Evolutionary conservation across 2,329 filamentous ascomycete species (phyloP).

Genomic region (Verticillium nonalfalfae): DNA sequence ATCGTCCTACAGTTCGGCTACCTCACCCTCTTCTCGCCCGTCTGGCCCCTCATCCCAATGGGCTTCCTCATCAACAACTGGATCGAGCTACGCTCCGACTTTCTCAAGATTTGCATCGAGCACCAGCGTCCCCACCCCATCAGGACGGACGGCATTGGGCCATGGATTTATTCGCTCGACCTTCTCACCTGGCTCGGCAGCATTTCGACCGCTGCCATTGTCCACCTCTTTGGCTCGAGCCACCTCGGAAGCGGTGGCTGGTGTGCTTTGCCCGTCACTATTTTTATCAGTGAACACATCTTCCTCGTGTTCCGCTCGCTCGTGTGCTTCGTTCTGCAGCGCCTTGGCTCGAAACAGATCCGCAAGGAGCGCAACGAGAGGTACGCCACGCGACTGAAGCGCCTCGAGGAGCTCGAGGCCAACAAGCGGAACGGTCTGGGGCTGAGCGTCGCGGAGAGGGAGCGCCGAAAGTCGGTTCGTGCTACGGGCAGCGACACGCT

Average conservation of each 20-base stretch:
- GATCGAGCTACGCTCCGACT: slow-evolving; percentile 71
- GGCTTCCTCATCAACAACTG: slow-evolving; percentile 73
- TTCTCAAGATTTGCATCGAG: slow-evolving; percentile 69
- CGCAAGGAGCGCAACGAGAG: slow-evolving; percentile 30
- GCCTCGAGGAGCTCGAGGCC: slow-evolving; percentile 33
- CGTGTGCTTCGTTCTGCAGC: slow-evolving; percentile 26
- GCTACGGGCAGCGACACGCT: slow-evolving; percentile 25
- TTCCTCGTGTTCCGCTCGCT: slow-evolving; percentile 54
- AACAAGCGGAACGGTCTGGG: slow-evolving; percentile 24
- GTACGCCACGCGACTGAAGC: slow-evolving; percentile 27
- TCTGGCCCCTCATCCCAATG: slow-evolving; percentile 68
- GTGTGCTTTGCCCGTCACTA: slow-evolving; percentile 60
- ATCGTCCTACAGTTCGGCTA: slow-evolving; percentile 72
- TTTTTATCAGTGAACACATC: slow-evolving; percentile 68
- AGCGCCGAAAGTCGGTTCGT: slow-evolving; percentile 29
- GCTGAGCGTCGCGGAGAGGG: slow-evolving; percentile 26
- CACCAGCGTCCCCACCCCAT: slow-evolving; percentile 65
- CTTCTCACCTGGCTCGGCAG: slow-evolving; percentile 69
- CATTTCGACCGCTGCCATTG: slow-evolving; percentile 64
- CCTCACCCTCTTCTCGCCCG: slow-evolving; percentile 64
- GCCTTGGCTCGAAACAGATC: slow-evolving; percentile 32
- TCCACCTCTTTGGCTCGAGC: slow-evolving; percentile 63
- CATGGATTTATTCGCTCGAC: slow-evolving; percentile 62
- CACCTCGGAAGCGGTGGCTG: slow-evolving; percentile 49
- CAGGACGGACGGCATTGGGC: slow-evolving; percentile 67